Evolutionary conservation across 306 rosid species (phyloP), one percentile per base, ranked within the genome.

Genomic region (Quercus suber): DNA sequence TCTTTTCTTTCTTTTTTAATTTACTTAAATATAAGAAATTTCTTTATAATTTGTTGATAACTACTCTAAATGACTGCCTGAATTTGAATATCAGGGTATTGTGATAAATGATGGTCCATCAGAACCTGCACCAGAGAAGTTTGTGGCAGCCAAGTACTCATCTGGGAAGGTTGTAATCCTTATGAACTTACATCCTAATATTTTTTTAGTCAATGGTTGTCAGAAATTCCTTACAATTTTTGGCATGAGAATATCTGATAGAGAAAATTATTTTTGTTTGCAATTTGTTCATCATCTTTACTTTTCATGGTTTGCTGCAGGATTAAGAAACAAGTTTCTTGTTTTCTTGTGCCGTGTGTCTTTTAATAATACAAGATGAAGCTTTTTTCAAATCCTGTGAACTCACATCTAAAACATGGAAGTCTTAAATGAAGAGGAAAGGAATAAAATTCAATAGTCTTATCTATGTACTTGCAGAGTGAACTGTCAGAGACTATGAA

Each of bases 401-500:
- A 85, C 76, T 89, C 89, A 82, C 84, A 70, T 79, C 85, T 87
- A 83, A 83, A 81, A 76, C 80, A 73, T 87, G 89, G 94, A 81
- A 86, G 89, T 92, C 86, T 86, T 81, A 82, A 88, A 81, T 85
- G 92, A 89, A 85, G 93, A 72, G 83, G 92, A 86, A 81, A 77
- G 91, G 91, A 90, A 90, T 88, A 96, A 92, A 93, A 91, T 86
- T 93, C 94, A 88, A 45, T 85, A 85, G 96, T 84, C 78, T 91
- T 84, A 82, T 83, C 89, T 86, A 87, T 93, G 84, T 93, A 91
- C 86, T 89, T 93, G 97, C 97, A 91, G 97, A 90, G 76, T 83
- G 97, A 89, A 88, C 89, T 91, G 77, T 96, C 92, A 72, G 90
- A 88, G 4, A 10, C 83, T 45, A 90, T 90, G 97, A 91, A 84